phyloP scores from a whole-genome alignment of 2,329 filamentous ascomycete genomes.

The Microcyclosporella mali region DNA sequence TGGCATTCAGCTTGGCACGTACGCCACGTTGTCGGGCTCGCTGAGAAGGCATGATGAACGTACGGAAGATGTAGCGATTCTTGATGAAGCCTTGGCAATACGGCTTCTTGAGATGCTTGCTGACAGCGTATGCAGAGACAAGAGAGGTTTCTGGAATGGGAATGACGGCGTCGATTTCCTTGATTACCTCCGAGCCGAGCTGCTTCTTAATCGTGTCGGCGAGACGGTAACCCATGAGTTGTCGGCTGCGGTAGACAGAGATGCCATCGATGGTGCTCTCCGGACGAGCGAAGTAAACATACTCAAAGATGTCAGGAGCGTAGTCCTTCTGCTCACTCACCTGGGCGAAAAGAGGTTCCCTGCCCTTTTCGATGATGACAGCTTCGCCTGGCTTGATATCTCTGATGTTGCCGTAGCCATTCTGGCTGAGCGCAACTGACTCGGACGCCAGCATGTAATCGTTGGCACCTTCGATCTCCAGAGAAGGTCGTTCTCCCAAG shows the following conservation, averaged over 20 bases:
- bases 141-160: slow-evolving; percentile 80
- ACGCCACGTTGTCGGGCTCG: slow-evolving; percentile 76
- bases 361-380: slow-evolving; percentile 76
- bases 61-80: slow-evolving; percentile 83
- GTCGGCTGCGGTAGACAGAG: slow-evolving; percentile 73
- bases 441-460: slow-evolving; percentile 93
- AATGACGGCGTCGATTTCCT: slow-evolving; percentile 77
- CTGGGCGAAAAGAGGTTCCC: slow-evolving; percentile 66
- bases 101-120: slow-evolving; percentile 68
- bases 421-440: slow-evolving; percentile 73
- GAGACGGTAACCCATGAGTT: slow-evolving; percentile 79
- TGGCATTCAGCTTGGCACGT: slow-evolving; percentile 80
- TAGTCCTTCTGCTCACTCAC: slow-evolving; percentile 64
- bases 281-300: slow-evolving; percentile 78
- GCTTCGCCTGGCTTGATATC: slow-evolving; percentile 80
- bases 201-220: slow-evolving; percentile 64
- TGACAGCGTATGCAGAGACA: slow-evolving; percentile 69
- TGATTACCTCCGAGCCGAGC: slow-evolving; percentile 62
- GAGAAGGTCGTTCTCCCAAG: slow-evolving; percentile 60
- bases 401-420: slow-evolving; percentile 68
- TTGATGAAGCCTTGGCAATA: slow-evolving; percentile 80
- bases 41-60: slow-evolving; percentile 83
- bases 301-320: slow-evolving; percentile 81
- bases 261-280: slow-evolving; percentile 83
- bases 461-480: slow-evolving; percentile 45